Conservation (phyloP, 305 asterid genomes). For the Petunia hybrid region DNA sequence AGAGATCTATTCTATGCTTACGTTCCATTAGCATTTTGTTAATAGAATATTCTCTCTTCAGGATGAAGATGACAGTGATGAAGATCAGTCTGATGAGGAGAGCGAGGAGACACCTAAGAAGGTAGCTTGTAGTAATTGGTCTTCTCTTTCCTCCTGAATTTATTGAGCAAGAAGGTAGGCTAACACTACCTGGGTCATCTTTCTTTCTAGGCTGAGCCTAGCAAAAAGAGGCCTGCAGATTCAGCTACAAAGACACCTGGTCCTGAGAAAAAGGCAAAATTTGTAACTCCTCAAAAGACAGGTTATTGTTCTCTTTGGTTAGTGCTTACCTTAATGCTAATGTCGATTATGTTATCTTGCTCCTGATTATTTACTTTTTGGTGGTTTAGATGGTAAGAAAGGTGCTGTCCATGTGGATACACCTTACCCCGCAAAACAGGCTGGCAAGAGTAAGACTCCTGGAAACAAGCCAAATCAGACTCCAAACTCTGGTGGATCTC, state of each 20-base stretch:
- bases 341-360: background rate
- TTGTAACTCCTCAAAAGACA: conserved; percentile 70
- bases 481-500: conserved; percentile 65
- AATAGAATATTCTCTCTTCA: conserved; percentile 13
- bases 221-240: conserved; percentile 73
- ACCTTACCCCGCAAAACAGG: conserved; percentile 75
- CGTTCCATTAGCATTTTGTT: background rate
- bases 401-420: conserved; percentile 75
- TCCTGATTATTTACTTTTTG: conserved; percentile 2
- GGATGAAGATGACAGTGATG: conserved; percentile 61
- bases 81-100: conserved; percentile 49
- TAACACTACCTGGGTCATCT: conserved; percentile 13
- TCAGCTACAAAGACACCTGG: conserved; percentile 73
- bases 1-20: background rate
- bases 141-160: conserved; percentile 3
- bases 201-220: conserved; percentile 52
- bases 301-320: conserved; percentile 49
- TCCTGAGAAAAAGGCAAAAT: conserved; percentile 72
- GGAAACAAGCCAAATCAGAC: conserved; percentile 65
- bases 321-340: background rate
- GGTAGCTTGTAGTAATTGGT: conserved; percentile 46
- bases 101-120: conserved; percentile 85
- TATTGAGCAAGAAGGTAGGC: conserved; percentile 11
- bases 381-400: conserved; percentile 67
- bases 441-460: conserved; percentile 63